Percentiles rank a stretch among this genome's conserved stretches.
These are phyloP conservation scores for Sanghuangporus baumii DNA, from an alignment of 1,284 basidiomycete genomes.

Conservation along the genomic window DNA sequence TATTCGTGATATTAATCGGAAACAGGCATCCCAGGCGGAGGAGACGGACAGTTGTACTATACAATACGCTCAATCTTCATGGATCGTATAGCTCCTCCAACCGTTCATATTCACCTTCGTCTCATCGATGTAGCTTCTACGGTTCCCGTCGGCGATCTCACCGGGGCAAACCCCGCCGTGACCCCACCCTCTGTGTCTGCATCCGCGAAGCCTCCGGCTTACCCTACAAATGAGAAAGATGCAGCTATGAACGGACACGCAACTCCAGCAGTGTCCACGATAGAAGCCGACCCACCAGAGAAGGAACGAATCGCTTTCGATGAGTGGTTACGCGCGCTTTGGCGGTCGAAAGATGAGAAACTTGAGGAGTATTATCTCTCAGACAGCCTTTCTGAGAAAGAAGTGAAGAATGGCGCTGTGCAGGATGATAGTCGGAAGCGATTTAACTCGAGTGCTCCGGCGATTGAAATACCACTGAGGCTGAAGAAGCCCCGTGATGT, in stretches of 20 bases:
- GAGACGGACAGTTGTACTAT: slow-evolving; percentile 81
- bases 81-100: slow-evolving; percentile 76
- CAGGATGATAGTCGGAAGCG: slow-evolving; percentile 19
- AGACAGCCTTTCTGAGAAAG: slow-evolving; percentile 20
- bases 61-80: slow-evolving; percentile 88
- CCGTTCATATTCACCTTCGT: slow-evolving; percentile 82
- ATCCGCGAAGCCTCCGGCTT: neutral
- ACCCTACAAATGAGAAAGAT: neutral
- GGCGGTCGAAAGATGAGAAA: slow-evolving; percentile 79
- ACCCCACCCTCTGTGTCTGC: slow-evolving; percentile 3
- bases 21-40: slow-evolving; percentile 61
- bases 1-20: neutral
- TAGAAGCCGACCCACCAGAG: slow-evolving; percentile 59
- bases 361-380: slow-evolving; percentile 60
- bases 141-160: slow-evolving; percentile 61
- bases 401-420: neutral
- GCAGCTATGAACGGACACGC: slow-evolving; percentile 5
- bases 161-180: slow-evolving; percentile 31
- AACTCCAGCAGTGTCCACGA: slow-evolving; percentile 21
- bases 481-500: slow-evolving; percentile 48
- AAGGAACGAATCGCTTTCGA: slow-evolving; percentile 74
- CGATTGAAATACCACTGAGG: slow-evolving; percentile 54
- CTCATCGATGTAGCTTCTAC: slow-evolving; percentile 61
- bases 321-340: slow-evolving; percentile 74
- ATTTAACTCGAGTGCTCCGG: slow-evolving; percentile 28